Evolutionary conservation across 176 grass and related monocot genomes (phyloP), one percentile per base, ranked within the genome.

Genomic region (Avena atlantica): DNA sequence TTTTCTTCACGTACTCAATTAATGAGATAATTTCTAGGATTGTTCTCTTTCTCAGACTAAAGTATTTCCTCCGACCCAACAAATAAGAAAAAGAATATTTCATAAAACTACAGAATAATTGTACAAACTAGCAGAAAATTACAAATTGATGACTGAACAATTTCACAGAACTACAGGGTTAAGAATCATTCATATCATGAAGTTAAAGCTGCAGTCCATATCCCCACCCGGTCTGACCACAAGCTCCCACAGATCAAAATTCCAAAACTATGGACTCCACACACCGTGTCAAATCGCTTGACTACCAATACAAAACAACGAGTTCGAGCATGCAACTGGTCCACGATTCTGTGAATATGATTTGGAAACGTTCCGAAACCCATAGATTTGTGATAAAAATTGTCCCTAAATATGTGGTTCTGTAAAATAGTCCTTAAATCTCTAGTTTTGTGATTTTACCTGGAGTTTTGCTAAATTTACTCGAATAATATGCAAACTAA

Each of bases 11-110:
- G 20, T 71, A 37, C 44, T 31, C 4, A 52, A 53, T 52, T 52
- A 82, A 81, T 68, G 63, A 52, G 63, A 82, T 31, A 69, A 53
- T 82, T 52, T 82, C 9, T 51, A 67, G 16, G 45, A 36, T 69
- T 53, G 17, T 69, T 68, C 25, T 36, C 62, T 47, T 31, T 57
- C 52, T 77, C 74, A 2, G 51, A 77, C 50, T 56, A 76, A 55
- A 17, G 16, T 56, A 77, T 34, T 55, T 15, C 74, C 8, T 56
- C 51, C 51, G 56, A 56, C 52, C 45, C 31, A 27, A 31, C 27
- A 19, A 77, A 56, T 55, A 56, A 9, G 40, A 34, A 15, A 36
- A 40, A 3, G 9, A 69, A 19, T 40, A 37, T 69, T 69, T 40
- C 29, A 37, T 4, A 69, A 37, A 69, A 69, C 29, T 16, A 69